Conservation (phyloP, 495 filamentous ascomycete genomes). For the Neurospora tetrasperma region DNA sequence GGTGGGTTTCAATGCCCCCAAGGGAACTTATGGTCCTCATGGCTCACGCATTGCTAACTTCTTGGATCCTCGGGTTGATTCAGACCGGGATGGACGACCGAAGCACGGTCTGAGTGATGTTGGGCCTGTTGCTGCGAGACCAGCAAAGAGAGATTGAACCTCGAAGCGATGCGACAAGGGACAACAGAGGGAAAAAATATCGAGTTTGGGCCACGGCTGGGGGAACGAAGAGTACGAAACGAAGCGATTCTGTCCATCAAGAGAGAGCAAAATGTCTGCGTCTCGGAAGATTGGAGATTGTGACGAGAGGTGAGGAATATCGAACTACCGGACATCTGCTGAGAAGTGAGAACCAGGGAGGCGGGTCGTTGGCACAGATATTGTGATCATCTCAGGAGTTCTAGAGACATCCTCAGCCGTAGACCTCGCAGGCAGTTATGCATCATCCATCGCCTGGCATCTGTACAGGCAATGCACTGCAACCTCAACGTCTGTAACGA, state of each 20-base stretch:
- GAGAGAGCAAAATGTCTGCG: not conserved
- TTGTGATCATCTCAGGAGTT: not conserved
- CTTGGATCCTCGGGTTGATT: slow-evolving; percentile 32
- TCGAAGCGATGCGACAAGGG: not conserved
- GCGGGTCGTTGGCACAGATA: not conserved
- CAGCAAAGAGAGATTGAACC: not conserved
- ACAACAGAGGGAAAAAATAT: not conserved
- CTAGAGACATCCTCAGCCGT: not conserved
- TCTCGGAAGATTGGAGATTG: not conserved
- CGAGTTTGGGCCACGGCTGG: not conserved
- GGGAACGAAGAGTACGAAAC: not conserved
- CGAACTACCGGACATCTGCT: not conserved
- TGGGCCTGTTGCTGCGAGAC: slow-evolving; percentile 3
- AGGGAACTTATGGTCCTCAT: slow-evolving; percentile 31
- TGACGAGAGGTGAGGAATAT: not conserved
- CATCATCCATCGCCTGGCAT: not conserved
- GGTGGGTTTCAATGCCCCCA: slow-evolving; percentile 14
- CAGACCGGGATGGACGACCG: slow-evolving; percentile 20
- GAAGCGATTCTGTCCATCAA: too few species aligned
- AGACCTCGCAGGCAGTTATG: not conserved
- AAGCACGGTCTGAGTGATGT: slow-evolving; percentile 6
- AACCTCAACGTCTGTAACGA: not conserved
- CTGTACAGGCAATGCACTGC: not conserved
- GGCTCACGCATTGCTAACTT: slow-evolving; percentile 29
- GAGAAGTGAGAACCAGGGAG: not conserved